Evolutionary conservation across 2,329 filamentous ascomycete genomes (phyloP).

Genomic region (Ophiocordyceps robertsii): DNA sequence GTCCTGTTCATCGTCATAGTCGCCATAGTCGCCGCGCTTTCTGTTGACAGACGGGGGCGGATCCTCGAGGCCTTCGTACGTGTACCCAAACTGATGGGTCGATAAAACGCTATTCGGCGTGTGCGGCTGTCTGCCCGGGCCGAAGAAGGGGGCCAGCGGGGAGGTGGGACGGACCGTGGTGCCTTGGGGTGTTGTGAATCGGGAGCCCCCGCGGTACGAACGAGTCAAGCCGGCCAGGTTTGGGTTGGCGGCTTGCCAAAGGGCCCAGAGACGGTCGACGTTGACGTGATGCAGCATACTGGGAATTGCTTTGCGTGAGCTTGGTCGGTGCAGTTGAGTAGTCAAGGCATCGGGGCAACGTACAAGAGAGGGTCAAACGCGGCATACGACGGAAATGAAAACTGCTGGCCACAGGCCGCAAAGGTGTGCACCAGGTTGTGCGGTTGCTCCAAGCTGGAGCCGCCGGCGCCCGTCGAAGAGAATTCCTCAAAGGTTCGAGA

Average conservation of each 20-base stretch:
- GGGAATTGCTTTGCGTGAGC: not conserved
- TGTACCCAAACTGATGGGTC: slow-evolving; percentile 23
- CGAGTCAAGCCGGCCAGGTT: slow-evolving; percentile 18
- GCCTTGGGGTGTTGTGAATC: slow-evolving; percentile 26
- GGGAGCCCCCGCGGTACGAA: slow-evolving; percentile 19
- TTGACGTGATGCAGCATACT: slow-evolving; percentile 41
- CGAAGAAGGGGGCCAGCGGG: slow-evolving; percentile 37
- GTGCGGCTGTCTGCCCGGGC: slow-evolving; percentile 10
- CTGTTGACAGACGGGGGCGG: slow-evolving; percentile 18
- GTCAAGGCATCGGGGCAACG: slow-evolving; percentile 2
- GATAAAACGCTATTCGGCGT: slow-evolving; percentile 25
- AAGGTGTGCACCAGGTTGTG: slow-evolving; percentile 29
- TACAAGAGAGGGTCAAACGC: slow-evolving; percentile 33
- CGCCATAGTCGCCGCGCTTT: not conserved
- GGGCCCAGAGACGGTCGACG: slow-evolving; percentile 49
- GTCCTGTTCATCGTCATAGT: not conserved
- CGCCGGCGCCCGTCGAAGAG: slow-evolving; percentile 16
- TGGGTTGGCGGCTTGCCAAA: slow-evolving; percentile 32
- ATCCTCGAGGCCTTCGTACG: slow-evolving; percentile 22
- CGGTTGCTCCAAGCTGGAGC: slow-evolving; percentile 27
- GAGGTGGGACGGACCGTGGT: slow-evolving; percentile 26
- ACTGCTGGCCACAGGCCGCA: slow-evolving; percentile 24
- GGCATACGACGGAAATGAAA: slow-evolving; percentile 22
- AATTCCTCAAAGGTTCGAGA: slow-evolving; percentile 21
- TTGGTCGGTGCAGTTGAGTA: not conserved